phyloP scores from a whole-genome alignment of 2,329 filamentous ascomycete species.

The Xylaria sp. region DNA sequence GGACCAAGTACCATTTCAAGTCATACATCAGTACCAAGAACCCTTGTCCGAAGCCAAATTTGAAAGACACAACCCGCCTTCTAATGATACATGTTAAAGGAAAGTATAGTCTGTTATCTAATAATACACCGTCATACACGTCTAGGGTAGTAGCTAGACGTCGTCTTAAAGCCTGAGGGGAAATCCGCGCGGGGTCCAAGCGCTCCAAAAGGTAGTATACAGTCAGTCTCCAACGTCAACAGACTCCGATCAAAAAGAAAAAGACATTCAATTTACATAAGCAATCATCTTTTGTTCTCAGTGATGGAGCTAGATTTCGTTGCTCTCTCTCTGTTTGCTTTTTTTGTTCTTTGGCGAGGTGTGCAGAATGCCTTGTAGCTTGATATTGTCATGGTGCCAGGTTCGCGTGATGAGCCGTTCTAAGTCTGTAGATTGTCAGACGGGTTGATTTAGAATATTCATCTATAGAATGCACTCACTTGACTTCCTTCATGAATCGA shows the following conservation, averaged over 20 bases:
- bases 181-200: too few relatives aligned
- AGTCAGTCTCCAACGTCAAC: too few relatives aligned
- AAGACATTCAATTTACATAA: neutral
- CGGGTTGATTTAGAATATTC: neutral
- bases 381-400: slow-evolving; percentile 8
- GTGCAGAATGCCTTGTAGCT: neutral
- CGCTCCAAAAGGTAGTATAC: too few relatives aligned
- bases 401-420: neutral
- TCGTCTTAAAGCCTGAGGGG: too few relatives aligned
- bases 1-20: too few relatives aligned
- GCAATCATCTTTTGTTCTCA: neutral
- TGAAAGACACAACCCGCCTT: too few relatives aligned
- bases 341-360: neutral
- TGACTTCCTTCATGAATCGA: slow-evolving; percentile 24
- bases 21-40: too few relatives aligned
- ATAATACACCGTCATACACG: too few relatives aligned
- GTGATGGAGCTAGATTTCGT: neutral
- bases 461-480: neutral
- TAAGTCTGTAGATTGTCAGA: slow-evolving; percentile 15
- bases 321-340: neutral
- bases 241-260: neutral
- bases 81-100: too few relatives aligned
- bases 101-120: too few relatives aligned
- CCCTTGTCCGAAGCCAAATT: too few relatives aligned
- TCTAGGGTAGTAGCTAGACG: too few relatives aligned